Evolutionary conservation across 208 protist genomes (phyloP), one percentile per base, ranked within the genome.

Genomic region (Herpetomonas tarakana): DNA sequence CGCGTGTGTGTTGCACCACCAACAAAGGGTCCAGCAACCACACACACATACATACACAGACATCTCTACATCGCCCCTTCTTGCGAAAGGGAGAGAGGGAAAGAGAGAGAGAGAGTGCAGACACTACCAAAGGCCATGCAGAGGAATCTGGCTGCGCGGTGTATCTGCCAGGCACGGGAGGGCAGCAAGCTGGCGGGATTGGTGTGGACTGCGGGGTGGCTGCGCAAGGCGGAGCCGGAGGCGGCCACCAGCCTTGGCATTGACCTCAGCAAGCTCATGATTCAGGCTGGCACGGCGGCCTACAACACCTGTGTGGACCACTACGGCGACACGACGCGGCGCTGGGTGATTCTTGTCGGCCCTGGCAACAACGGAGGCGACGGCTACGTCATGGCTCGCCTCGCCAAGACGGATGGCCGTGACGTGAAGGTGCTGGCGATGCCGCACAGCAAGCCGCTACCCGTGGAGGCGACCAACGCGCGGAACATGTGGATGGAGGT

Each of bases 321-420:
- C 12, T 91, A 86, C 76, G 21, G 44, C 16, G 59, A 58, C 21
- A 4, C 58, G 11, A 31, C 78, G 51, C 38, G 28, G 35, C 75
- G 88, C 47, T 94, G 82, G 78, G 55, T 92, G 0, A 81, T 94
- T 28, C 52, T 94, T 0, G 80, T 86, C 31, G 88, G 88, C n/a
- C 56, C 79, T 1, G 88, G 88, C 31, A 94, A 94, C 69, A 94
- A 94, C 59, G 88, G 88, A 16, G 88, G 88, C 7, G 88, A 94
- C 68, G 88, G 82, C 14, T 92, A 86, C 74, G 83, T 87, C 27
- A 76, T 94, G 27, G 88, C 88, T 0, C 74, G 74, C 0, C 76
- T 77, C 52, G 81, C 82, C 38, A 65, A 67, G 1, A 41, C 45
- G n/a, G 65, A 30, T 0, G 73, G 71, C 19, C 64, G 49, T 41